These are phyloP conservation scores for Phytophthora pisi DNA, from an alignment of 352 stramenopile species.

Conservation along the genomic window DNA sequence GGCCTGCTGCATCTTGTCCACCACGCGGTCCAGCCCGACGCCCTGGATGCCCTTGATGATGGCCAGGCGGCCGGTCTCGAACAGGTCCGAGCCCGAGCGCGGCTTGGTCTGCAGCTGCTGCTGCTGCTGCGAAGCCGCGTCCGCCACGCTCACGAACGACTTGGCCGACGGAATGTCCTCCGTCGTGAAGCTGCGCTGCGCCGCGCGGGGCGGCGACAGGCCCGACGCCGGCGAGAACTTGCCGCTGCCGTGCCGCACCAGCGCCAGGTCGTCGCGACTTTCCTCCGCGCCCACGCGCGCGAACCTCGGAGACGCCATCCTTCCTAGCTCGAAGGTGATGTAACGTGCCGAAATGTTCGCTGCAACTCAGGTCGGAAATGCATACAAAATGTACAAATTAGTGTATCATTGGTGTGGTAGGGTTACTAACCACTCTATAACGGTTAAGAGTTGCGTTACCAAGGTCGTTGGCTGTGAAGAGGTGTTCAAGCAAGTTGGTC, in stretches of 20 bases:
- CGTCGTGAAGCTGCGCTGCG: conserved; percentile 76
- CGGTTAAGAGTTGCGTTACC: too few species aligned
- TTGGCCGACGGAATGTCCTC: conserved; percentile 71
- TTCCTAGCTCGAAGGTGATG: conserved; percentile 6
- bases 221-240: conserved; percentile 46
- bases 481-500: background rate
- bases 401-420: background rate
- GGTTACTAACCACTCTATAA: too few species aligned
- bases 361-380: conserved; percentile 17
- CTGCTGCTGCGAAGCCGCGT: background rate
- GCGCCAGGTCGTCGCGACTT: conserved; percentile 57
- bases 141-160: conserved; percentile 48
- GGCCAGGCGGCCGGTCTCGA: conserved; percentile 56
- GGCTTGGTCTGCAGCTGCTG: conserved; percentile 19
- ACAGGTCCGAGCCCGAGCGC: conserved; percentile 49
- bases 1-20: conserved; percentile 70
- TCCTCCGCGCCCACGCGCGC: conserved; percentile 37
- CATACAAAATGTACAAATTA: background rate
- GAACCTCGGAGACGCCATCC: conserved; percentile 27
- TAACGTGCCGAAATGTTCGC: background rate
- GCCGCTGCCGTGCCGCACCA: conserved; percentile 45
- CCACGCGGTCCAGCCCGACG: conserved; percentile 52
- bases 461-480: conserved; percentile 27
- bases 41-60: conserved; percentile 67
- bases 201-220: conserved; percentile 4